Evolutionary conservation across 2,329 filamentous ascomycete genomes (phyloP), one percentile per base, ranked within the genome.

Genomic region (Lachnellula hyalina): DNA sequence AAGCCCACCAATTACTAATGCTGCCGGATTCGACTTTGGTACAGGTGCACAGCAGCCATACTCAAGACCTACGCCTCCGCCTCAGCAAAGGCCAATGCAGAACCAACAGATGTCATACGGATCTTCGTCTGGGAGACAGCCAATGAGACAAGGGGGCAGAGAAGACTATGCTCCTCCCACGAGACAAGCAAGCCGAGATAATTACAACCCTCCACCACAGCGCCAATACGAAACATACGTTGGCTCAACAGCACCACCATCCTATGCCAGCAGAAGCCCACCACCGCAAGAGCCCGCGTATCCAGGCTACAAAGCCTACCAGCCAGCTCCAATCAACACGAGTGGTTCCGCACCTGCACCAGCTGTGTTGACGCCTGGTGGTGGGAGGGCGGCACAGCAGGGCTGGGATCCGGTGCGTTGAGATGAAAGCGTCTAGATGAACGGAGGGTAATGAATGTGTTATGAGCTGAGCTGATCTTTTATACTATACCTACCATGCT

Each of bases 11-110:
- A 44, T 58, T 2, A 55, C 57, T n/a, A 64, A 65, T 42, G 62
- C 60, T 47, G 52, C 56, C 15, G 63, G 63, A 9, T 67, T 67
- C 21, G 65, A 65, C 38, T 65, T 65, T 34, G 63, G 59, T 9
- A 49, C 47, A 6, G 58, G 56, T 14, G 35, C 40, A 35, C 54
- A 54, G 34, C 58, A 57, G 40, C 44, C 28, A 12, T 58, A 58
- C 34, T 41, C 50, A 35, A 32, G 54, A 40, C 56, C 57, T 9
- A 40, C 54, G n/a, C 59, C 58, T 42, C 53, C 54, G 1, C 55
- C 50, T 12, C 28, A 32, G 28, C 28, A 32, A 32, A 32, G 28
- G 9, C 9, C 28, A 11, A 32, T 32, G 4, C 28, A 9, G 9
- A 32, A 32, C 11, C 41, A 44, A 44, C 41, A 44, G 12, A n/a